A percentile compares a stretch with the other conserved stretches of the same genome.
phyloP scores from a whole-genome alignment of 1,284 basidiomycete species.

The Chalciporus piperatoides region DNA sequence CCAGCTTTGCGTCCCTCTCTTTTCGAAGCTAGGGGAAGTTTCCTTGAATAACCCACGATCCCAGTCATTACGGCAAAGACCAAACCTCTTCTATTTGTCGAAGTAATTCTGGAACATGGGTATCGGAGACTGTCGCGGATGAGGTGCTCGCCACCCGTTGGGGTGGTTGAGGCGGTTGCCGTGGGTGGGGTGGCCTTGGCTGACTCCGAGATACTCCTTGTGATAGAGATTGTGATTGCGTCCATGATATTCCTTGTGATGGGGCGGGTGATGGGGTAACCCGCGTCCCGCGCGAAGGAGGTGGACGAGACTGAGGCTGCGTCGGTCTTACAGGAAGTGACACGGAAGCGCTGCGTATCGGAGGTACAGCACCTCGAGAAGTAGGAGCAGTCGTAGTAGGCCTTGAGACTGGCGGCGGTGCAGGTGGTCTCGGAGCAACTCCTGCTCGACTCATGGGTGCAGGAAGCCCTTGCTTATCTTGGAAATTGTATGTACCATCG shows the following conservation, averaged over 20 bases:
- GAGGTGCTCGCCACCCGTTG: conserved; percentile 10
- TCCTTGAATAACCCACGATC: conserved; percentile 8
- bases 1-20: conserved; percentile 42
- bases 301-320: conserved; percentile 14
- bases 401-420: conserved; percentile 5
- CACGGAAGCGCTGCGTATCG: conserved; percentile 12
- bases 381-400: conserved; percentile 5
- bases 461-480: conserved; percentile 22
- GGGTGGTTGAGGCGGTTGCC: not conserved
- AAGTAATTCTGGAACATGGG: conserved; percentile 31
- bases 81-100: conserved; percentile 48
- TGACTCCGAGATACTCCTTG: conserved; percentile 19
- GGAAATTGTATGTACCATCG: conserved; percentile 38
- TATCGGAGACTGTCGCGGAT: conserved; percentile 4
- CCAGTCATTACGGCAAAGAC: conserved; percentile 12
- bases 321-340: conserved; percentile 11
- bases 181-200: conserved; percentile 11
- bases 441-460: conserved; percentile 12
- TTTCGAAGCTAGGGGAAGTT: conserved; percentile 43
- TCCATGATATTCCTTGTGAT: conserved; percentile 23
- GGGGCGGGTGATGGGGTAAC: conserved; percentile 16
- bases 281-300: conserved; percentile 18
- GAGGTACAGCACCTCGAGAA: conserved; percentile 12
- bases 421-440: conserved; percentile 6
- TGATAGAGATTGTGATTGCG: conserved; percentile 22